Percentiles rank a stretch among this genome's conserved stretches.
Conservation (phyloP, 2,329 filamentous ascomycete genomes). For the Bipolaris oryzae region DNA sequence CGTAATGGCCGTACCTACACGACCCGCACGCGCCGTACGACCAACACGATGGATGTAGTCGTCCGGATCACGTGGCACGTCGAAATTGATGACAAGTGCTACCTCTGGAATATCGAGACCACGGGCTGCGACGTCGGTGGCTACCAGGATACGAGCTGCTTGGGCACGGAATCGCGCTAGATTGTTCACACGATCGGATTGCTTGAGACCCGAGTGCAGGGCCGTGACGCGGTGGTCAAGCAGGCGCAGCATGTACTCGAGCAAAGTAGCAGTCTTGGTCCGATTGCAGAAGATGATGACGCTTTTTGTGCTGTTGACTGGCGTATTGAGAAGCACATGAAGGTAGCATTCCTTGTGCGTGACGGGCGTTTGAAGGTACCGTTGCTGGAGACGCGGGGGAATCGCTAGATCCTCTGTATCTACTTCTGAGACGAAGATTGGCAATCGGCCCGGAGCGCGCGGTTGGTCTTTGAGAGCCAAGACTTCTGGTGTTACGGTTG, state of each 20-base stretch:
- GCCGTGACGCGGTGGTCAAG: slow-evolving; percentile 90
- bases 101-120: slow-evolving; percentile 96
- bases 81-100: slow-evolving; percentile 89
- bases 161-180: slow-evolving; percentile 88
- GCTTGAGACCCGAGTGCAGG: slow-evolving; percentile 84
- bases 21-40: slow-evolving; percentile 89
- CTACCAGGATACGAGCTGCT: slow-evolving; percentile 87
- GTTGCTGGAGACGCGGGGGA: slow-evolving; percentile 80
- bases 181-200: slow-evolving; percentile 84
- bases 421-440: slow-evolving; percentile 88
- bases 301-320: slow-evolving; percentile 72
- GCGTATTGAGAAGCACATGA: slow-evolving; percentile 82
- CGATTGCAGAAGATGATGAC: slow-evolving; percentile 95
- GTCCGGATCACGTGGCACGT: slow-evolving; percentile 92
- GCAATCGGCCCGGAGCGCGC: slow-evolving; percentile 71
- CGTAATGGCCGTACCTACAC: slow-evolving; percentile 80
- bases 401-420: slow-evolving; percentile 75
- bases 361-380: slow-evolving; percentile 84
- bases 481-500: slow-evolving; percentile 92
- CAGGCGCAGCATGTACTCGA: slow-evolving; percentile 85
- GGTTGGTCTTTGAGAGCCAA: slow-evolving; percentile 82
- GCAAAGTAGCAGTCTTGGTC: slow-evolving; percentile 82
- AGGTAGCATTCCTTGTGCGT: slow-evolving; percentile 95
- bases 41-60: slow-evolving; percentile 98
- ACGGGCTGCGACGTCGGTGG: slow-evolving; percentile 91